These are phyloP conservation scores for Grosmannia clavigera DNA, from an alignment of 2,329 filamentous ascomycete species.

Conservation along the genomic window DNA sequence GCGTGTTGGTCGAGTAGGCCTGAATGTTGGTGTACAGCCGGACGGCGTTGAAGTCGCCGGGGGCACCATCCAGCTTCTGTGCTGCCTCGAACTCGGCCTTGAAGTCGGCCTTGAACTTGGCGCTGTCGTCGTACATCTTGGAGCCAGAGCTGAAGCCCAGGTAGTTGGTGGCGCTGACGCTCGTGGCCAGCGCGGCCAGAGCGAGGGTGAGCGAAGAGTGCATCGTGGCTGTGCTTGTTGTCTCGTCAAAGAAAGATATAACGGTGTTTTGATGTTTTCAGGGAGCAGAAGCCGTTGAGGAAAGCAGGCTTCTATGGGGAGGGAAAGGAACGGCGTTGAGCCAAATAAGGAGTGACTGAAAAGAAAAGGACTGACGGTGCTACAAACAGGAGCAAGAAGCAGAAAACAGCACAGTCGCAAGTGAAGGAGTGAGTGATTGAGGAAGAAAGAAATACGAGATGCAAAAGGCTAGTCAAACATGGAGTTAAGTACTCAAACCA, in stretches of 20 bases:
- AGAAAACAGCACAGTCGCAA: no score
- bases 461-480: background rate
- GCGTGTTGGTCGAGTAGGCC: constrained; percentile 56
- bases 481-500: background rate
- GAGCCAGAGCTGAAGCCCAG: constrained; percentile 42
- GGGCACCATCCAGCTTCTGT: constrained; percentile 48
- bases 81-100: constrained; percentile 57
- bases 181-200: constrained; percentile 26
- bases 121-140: constrained; percentile 31
- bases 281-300: background rate
- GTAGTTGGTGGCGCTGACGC: constrained; percentile 31
- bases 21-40: constrained; percentile 60
- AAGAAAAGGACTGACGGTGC: background rate
- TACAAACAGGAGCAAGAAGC: background rate
- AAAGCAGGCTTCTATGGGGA: background rate
- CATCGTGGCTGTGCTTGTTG: constrained; percentile 21
- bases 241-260: background rate
- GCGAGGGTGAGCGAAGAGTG: constrained; percentile 25
- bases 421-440: background rate
- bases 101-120: constrained; percentile 44
- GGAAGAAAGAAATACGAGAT: background rate
- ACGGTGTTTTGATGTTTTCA: background rate
- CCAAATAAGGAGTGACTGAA: background rate
- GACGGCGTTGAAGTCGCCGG: constrained; percentile 50
- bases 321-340: background rate